Conservation (phyloP, 2,329 filamentous ascomycete genomes). For the Madurella mycetomatis region DNA sequence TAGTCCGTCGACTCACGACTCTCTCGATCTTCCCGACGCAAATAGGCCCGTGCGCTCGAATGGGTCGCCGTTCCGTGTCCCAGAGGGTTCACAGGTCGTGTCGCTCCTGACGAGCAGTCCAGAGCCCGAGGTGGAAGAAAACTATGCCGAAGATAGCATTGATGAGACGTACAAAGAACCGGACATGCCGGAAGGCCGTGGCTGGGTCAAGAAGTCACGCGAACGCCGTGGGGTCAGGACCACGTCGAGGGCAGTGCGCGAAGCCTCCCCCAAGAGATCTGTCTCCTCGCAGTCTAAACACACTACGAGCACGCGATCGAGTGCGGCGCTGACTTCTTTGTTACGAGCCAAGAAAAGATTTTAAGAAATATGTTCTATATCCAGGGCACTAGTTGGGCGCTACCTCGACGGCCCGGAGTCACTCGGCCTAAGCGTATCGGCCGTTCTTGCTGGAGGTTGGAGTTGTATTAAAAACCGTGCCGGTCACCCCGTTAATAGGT, state of each 20-base stretch:
- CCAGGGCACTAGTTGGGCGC: neutral
- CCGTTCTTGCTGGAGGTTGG: too few species aligned
- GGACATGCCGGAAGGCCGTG: conserved; percentile 12
- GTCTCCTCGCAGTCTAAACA: conserved; percentile 4
- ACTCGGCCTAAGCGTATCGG: too few species aligned
- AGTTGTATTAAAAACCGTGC: too few species aligned
- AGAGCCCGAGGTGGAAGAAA: conserved; percentile 32
- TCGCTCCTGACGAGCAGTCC: conserved; percentile 34
- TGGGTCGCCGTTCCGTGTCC: conserved; percentile 27
- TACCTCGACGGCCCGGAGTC: too few species aligned
- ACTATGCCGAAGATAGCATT: conserved; percentile 38
- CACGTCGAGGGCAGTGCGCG: conserved; percentile 1
- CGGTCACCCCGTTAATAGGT: too few species aligned
- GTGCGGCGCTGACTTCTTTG: neutral
- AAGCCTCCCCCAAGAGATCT: conserved; percentile 5
- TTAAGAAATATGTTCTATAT: neutral
- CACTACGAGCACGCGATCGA: neutral
- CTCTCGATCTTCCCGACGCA: neutral
- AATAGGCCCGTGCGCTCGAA: neutral
- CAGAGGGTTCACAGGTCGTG: conserved; percentile 36
- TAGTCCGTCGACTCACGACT: neutral
- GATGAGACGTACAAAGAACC: conserved; percentile 29
- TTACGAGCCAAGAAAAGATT: conserved; percentile 6
- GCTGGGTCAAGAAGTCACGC: conserved; percentile 23
- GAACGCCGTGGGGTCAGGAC: conserved; percentile 5